A percentile compares a stretch with the other conserved stretches of the same genome.
These are phyloP conservation scores for Amaranthus hypochondriacus DNA, from an alignment of 148 eudicot genomes.

Conservation along the genomic window DNA sequence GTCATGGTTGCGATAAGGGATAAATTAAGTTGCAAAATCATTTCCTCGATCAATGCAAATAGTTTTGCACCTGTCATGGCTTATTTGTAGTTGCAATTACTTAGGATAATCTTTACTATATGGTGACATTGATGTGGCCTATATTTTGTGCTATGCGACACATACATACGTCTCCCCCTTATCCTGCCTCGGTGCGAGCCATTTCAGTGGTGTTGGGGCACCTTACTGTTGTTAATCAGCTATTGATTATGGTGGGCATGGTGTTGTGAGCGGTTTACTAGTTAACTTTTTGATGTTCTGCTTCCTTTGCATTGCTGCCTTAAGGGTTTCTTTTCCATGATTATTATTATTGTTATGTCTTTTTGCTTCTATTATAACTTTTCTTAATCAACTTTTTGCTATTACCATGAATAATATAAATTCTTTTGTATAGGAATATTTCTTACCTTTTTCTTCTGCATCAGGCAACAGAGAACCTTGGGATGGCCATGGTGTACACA, in stretches of 20 bases:
- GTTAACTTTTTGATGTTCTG: background rate
- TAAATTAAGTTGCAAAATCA: too few relatives aligned
- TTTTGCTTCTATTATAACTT: background rate
- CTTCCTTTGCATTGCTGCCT: background rate
- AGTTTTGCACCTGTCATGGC: too few relatives aligned
- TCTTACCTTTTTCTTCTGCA: background rate
- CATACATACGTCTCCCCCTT: too few relatives aligned
- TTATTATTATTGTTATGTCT: background rate
- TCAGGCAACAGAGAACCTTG: constrained; percentile 94
- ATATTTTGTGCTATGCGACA: too few relatives aligned
- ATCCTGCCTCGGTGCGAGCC: too few relatives aligned
- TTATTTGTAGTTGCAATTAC: too few relatives aligned
- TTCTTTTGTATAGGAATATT: background rate
- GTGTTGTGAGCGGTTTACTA: background rate
- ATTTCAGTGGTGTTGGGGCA: too few relatives aligned
- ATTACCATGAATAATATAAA: background rate
- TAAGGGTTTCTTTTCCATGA: background rate
- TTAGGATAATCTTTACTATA: too few relatives aligned
- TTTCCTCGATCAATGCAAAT: too few relatives aligned
- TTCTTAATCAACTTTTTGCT: background rate
- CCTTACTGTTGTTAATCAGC: background rate
- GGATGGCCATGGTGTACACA: constrained; percentile 97
- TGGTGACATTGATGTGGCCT: too few relatives aligned
- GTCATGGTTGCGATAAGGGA: too few relatives aligned
- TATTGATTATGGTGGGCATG: background rate